Percentiles rank a stretch among this genome's conserved stretches.
Evolutionary conservation across 176 grass and related monocot genomes (phyloP).

Genomic region (Hordeum vulgare): MorexV3_pseudomolecules_assembly NC_058520.1:21385330-21385829

Average conservation of each 20-base stretch:
- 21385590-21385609: not conserved
- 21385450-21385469: no score
- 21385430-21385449: no score
- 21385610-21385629: not conserved
- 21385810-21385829: no score
- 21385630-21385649: not conserved
- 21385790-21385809: no score
- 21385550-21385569: not conserved
- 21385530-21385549: not conserved
- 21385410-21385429: no score
- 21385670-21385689: not conserved
- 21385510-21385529: not conserved
- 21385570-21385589: not conserved
- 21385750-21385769: conserved; percentile 62
- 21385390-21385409: no score
- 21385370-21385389: no score
- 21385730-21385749: conserved; percentile 94
- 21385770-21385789: no score
- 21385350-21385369: no score
- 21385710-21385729: conserved; percentile 66
- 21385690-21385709: conserved; percentile 1
- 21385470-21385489: no score
- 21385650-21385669: not conserved
- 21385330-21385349: no score
- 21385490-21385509: not conserved